Base-by-base conservation (phyloP, 2,329 filamentous ascomycete species). In the Diplodia intermedia region DNA sequence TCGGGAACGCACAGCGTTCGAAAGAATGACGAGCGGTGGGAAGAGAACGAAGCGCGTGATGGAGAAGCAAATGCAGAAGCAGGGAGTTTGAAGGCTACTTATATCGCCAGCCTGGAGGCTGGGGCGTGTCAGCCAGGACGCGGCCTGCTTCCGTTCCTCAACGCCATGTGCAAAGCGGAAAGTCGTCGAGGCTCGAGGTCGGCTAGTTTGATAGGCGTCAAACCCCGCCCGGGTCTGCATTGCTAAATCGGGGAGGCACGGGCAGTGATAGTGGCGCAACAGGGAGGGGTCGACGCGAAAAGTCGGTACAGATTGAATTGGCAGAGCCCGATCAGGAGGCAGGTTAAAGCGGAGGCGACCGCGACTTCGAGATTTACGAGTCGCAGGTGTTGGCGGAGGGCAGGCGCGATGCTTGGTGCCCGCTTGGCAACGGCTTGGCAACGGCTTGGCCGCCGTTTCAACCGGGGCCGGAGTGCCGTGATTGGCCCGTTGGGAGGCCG, bases 261-360 rank as follows among this genome's bases (percentile, higher is more conserved):
- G 18, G 31, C 23, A 36, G 57, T 29, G 40, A 50, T 49, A 33
- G 57, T 43, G 57, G 57, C 47, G 47, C 29, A 26, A 38, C 14
- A 38, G 47, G 47, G n/a, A 38, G 31, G 29, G 43, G 26, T 63
- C 15, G 47, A 12, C 20, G 56, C 11, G 15, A 61, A 61, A 61
- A 49, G 4, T 40, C 49, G 60, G 43, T n/a, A n/a, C 47, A 26
- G 20, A 20, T 15, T 43, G 43, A 63, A 63, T 63, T 33, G 14
- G 5, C 47, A 38, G 7, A 3, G 36, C 29, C 29, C 20, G 47
- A 38, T 15, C 43, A 63, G 60, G 60, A 63, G 60, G 47, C 11
- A 8, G 29, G 60, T 63, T n/a, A 63, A 63, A 63, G 60, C 60
- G 60, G 43, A 63, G 50, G 60, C n/a, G 38, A 14, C 60, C 60